These are phyloP conservation scores for Candida glucosophila DNA, from an alignment of 1,139 yeast species.

Conservation along the genomic window DNA sequence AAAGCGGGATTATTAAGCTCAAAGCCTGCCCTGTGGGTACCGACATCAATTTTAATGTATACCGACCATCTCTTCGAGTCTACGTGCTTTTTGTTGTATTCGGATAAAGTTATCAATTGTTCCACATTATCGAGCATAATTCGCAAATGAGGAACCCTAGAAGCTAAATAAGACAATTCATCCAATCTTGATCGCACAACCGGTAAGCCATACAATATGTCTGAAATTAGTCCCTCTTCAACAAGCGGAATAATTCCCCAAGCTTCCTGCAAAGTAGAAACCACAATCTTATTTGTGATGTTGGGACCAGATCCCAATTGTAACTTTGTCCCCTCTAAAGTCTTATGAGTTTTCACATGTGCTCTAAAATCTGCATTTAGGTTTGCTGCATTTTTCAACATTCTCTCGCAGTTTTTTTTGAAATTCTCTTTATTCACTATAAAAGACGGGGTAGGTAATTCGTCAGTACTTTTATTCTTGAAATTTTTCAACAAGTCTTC, in stretches of 20 bases:
- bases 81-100: slow-evolving; percentile 16
- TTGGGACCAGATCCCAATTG: slow-evolving; percentile 19
- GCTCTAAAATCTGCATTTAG: slow-evolving; percentile 43
- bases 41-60: slow-evolving; percentile 52
- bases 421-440: slow-evolving; percentile 19
- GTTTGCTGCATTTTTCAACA: slow-evolving; percentile 21
- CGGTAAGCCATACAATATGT: slow-evolving; percentile 65
- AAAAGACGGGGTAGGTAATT: slow-evolving; percentile 30
- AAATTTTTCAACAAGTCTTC: slow-evolving; percentile 12
- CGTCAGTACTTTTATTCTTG: slow-evolving; percentile 16
- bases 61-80: slow-evolving; percentile 39
- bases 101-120: slow-evolving; percentile 43
- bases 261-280: slow-evolving; percentile 64
- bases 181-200: slow-evolving; percentile 42
- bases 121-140: slow-evolving; percentile 54
- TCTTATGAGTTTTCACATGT: slow-evolving; percentile 72
- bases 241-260: slow-evolving; percentile 42
- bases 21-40: slow-evolving; percentile 60
- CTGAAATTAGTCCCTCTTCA: slow-evolving; percentile 39
- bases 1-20: slow-evolving; percentile 20
- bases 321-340: slow-evolving; percentile 24
- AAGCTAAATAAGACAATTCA: slow-evolving; percentile 40
- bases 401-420: slow-evolving; percentile 17
- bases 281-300: slow-evolving; percentile 43
- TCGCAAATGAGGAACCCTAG: slow-evolving; percentile 35